Evolutionary conservation across 2,329 filamentous ascomycete genomes (phyloP).

Genomic region (Botryotinia convoluta): DNA sequence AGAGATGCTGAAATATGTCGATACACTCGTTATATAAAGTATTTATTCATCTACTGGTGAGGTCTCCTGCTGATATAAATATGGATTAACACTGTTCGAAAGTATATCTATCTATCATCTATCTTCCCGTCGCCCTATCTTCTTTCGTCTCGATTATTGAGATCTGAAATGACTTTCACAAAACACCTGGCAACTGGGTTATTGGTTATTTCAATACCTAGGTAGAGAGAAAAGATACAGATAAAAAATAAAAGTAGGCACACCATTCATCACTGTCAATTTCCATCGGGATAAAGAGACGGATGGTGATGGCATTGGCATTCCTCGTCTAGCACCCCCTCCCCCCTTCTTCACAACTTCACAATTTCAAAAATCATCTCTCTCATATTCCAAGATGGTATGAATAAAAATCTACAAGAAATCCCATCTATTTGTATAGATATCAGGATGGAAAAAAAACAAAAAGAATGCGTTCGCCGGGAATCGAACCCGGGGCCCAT

Average conservation of each 20-base stretch:
- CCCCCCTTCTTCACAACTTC: too few species aligned
- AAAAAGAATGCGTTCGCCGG: slow-evolving; percentile 32
- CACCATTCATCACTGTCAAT: not conserved
- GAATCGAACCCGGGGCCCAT: slow-evolving; percentile 39
- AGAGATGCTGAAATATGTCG: too few species aligned
- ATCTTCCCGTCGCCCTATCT: too few species aligned
- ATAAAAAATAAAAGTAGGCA: not conserved
- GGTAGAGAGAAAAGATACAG: not conserved
- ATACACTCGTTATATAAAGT: too few species aligned
- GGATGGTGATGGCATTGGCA: not conserved
- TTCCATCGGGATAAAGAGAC: not conserved
- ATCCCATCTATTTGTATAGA: not conserved
- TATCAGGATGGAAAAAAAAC: not conserved
- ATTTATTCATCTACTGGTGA: too few species aligned
- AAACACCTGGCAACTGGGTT: not conserved
- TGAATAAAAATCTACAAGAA: not conserved
- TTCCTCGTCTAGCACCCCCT: too few species aligned
- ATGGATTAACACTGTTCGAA: too few species aligned
- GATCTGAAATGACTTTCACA: not conserved
- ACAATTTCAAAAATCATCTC: too few species aligned
- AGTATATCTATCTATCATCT: not conserved
- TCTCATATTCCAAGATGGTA: too few species aligned
- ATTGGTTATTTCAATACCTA: not conserved
- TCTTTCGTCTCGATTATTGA: not conserved
- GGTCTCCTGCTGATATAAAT: too few species aligned